Base-by-base conservation (phyloP, 176 grass and related monocot species). In the Musa beccarii region DNA sequence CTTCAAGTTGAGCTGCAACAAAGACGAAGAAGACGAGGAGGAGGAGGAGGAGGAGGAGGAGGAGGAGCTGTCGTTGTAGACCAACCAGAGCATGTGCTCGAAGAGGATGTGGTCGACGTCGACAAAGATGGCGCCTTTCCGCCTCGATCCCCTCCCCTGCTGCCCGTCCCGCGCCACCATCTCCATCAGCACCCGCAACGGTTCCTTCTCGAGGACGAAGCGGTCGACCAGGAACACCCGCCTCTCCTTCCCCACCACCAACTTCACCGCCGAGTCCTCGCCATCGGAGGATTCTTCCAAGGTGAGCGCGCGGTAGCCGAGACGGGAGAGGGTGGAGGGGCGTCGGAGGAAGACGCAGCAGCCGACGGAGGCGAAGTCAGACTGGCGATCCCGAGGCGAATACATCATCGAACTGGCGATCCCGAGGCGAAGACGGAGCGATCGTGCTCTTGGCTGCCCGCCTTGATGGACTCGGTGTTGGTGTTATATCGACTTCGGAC, bases 231-330 rank as follows among this genome's bases (percentile, higher is more conserved):
- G 15, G 88, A 99, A 99, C 74, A 79, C 91, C 78, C 86, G 81
- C 59, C 82, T 87, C 76, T 99, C 95, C 89, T 99, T 99, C 55
- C 95, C 95, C 19, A 94, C 91, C 68, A 99, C 87, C 15, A 99
- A 88, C 73, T 79, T 87, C 76, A 91, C 88, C 73, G 80, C 54
- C 16, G 77, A 49, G 2, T 29, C 59, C 8, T 75, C 52, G 54
- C 8, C 69, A 23, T 73, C 59, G 21, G 4, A 65, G 75, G 51
- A 63, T 8, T 52, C 75, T 3, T 10, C 29, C 57, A 61, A 34
- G 10, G 70, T 86, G 51, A 99, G 75, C 65, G 81, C 15, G 62
- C 82, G 85, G 86, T 99, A 99, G 6, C 88, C 86, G 59, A 92
- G 76, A 51, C 86, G 94, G 10, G 80, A 63, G 24, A 68, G 69